Base-by-base conservation (phyloP, 345 rosid species). In the Orychophragmus violaceus region DNA sequence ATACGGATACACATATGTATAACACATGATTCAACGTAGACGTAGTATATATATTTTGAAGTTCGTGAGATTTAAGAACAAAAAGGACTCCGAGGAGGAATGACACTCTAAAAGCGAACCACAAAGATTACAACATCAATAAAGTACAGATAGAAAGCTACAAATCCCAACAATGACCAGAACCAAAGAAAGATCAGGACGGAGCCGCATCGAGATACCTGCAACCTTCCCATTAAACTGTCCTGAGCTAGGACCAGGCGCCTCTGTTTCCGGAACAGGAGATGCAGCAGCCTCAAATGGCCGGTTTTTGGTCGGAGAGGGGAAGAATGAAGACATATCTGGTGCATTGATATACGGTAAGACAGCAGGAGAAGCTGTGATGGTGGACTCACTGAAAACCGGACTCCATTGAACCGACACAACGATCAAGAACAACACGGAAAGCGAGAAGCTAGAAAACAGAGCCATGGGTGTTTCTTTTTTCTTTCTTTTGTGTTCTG, bases 271-370 rank as follows among this genome's bases (percentile, higher is more conserved):
- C 18, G 75, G 57, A 59, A 16, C 61, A 37, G 87, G 86, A 70
- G 86, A 66, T 23, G 56, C 63, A 2, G 85, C 79, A 9, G 82
- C 41, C 19, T 39, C 37, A 2, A 19, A 3, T n/a, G 77, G 74
- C 79, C 74, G 62, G 72, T 39, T 10, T 36, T 65, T 22, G 70
- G 53, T 50, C n/a, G 85, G 80, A 48, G 90, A 55, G 62, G 95
- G 91, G 75, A 88, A 88, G 49, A 88, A 88, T 0, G 89, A 77
- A 27, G 91, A 88, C 84, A 79, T 82, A 50, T 80, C 76, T 3
- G 87, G 85, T 52, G 85, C 74, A 74, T 50, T 80, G 5, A 61
- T 76, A 22, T 79, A 75, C 4, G 95, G 88, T 29, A 78, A 58
- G 65, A 79, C 82, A 55, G 82, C 78, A 0, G 95, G 88, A 66